Conservation (phyloP, 208 protist species). For the Naegleria fowleri region DNA sequence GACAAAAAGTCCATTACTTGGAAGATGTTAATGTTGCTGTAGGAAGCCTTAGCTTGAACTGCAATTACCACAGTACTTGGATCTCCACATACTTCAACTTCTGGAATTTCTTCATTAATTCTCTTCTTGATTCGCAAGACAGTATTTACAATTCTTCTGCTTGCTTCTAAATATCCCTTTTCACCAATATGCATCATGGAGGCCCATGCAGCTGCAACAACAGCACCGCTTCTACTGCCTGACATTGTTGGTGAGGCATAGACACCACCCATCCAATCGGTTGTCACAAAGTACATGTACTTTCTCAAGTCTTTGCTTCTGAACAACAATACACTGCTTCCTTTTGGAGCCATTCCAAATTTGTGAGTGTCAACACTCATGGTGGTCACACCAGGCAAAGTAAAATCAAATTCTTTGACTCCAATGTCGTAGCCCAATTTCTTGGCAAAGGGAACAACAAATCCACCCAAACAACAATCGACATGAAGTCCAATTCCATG, state of each 20-base stretch:
- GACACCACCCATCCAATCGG: slow-evolving; percentile 94
- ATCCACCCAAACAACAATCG: slow-evolving; percentile 95
- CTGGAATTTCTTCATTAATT: not conserved
- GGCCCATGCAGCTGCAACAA: slow-evolving; percentile 92
- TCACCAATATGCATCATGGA: slow-evolving; percentile 82
- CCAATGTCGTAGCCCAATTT: slow-evolving; percentile 68
- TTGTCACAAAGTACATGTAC: slow-evolving; percentile 85
- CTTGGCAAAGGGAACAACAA: slow-evolving; percentile 90
- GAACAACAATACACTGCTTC: slow-evolving; percentile 91
- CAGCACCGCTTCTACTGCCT: slow-evolving; percentile 84
- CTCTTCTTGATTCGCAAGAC: not conserved
- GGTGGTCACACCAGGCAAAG: slow-evolving; percentile 88
- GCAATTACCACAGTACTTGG: not conserved
- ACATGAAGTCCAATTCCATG: slow-evolving; percentile 92
- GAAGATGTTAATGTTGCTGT: not conserved
- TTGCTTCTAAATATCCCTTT: slow-evolving; percentile 33
- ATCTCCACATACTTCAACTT: not conserved
- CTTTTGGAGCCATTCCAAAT: slow-evolving; percentile 96
- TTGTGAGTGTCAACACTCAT: slow-evolving; percentile 98
- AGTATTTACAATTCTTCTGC: not conserved
- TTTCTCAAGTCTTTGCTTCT: slow-evolving; percentile 67
- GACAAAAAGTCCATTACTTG: not conserved
- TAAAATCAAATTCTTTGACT: slow-evolving; percentile 84
- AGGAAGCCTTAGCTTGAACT: not conserved
- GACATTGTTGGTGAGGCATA: slow-evolving; percentile 92